phyloP scores from a whole-genome alignment of 805 yeast genomes.

The Saturnispora diversa region DNA sequence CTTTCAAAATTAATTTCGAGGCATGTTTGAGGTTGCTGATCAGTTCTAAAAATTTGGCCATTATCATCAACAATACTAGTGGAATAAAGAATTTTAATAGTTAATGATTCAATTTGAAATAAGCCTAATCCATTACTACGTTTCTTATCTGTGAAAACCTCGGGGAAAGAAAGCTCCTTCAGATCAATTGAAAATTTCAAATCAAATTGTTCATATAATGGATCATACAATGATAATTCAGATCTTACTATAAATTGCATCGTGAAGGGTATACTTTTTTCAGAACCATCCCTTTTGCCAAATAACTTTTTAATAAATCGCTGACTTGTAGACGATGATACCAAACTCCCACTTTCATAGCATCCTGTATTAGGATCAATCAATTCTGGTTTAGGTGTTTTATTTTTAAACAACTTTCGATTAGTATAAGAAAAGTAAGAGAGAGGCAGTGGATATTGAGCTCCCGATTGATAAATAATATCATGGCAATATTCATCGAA shows the following conservation, averaged over 20 bases:
- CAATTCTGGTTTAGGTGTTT: neutral
- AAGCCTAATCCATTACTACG: conserved; percentile 4
- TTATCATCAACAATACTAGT: neutral
- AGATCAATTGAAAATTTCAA: neutral
- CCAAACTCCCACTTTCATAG: neutral
- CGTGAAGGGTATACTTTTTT: neutral
- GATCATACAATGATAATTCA: neutral
- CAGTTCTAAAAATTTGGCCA: too few species aligned
- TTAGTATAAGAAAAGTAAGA: neutral
- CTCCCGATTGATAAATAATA: conserved; percentile 4
- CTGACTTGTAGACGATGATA: conserved; percentile 1
- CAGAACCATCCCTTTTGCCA: conserved; percentile 2
- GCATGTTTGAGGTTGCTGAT: neutral
- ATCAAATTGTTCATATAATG: conserved; percentile 2
- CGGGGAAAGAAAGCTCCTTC: neutral
- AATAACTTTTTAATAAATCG: conserved; percentile 4
- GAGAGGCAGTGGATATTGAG: neutral
- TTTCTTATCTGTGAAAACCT: neutral
- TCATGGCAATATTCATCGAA: neutral
- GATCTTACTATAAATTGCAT: neutral
- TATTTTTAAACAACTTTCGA: neutral
- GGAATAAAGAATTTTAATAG: neutral
- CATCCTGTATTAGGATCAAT: neutral
- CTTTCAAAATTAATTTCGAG: neutral
- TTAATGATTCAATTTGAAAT: conserved; percentile 3